Evolutionary conservation across 352 stramenopile species (phyloP), one percentile per base, ranked within the genome.

Genomic region (Phytophthora foliorum): DNA sequence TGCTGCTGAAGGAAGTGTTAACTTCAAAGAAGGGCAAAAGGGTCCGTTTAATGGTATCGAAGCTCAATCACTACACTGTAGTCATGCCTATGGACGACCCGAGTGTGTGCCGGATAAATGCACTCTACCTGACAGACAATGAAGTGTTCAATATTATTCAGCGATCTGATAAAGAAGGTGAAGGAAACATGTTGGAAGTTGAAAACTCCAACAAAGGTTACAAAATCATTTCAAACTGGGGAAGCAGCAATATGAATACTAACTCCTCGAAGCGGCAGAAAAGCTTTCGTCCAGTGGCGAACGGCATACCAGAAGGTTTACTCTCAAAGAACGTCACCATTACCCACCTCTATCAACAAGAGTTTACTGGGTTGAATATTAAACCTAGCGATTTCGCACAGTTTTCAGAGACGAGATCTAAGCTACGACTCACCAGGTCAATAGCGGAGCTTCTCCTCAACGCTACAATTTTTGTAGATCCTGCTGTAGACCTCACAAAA

Each of bases 111-210:
- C 76, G 56, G 22, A 75, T 90, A 53, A 93, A 91, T 31, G 22
- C 81, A 11, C 62, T 91, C 6, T 93, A 90, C 29, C 27, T 93
- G 7, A 81, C 67, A 2, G 80, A 91, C 16, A 80, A 90, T 21
- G 85, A 93, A 56, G 63, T 89, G 16, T n/a, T 41, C 25, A 59
- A 36, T 6, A 51, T 73, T 8, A 56, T 71, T 0, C 53, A 62
- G 4, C 24, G 32, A 22, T n/a, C 38, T 7, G 61, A 46, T 25
- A 54, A 14, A 19, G 57, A 60, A 29, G 38, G 13, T 39, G 54
- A 65, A 2, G 21, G 29, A 9, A 29, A 48, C 19, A 22, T 13
- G 11, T 4, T 11, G n/a, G 41, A 53, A 27, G 6, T 4, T 13
- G 16, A 34, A 53, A 27, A n/a, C 32, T 27, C 52, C 32, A 46